Evolutionary conservation across 2,329 filamentous ascomycete genomes (phyloP).

Genomic region (Ilyonectria destructans): DNA sequence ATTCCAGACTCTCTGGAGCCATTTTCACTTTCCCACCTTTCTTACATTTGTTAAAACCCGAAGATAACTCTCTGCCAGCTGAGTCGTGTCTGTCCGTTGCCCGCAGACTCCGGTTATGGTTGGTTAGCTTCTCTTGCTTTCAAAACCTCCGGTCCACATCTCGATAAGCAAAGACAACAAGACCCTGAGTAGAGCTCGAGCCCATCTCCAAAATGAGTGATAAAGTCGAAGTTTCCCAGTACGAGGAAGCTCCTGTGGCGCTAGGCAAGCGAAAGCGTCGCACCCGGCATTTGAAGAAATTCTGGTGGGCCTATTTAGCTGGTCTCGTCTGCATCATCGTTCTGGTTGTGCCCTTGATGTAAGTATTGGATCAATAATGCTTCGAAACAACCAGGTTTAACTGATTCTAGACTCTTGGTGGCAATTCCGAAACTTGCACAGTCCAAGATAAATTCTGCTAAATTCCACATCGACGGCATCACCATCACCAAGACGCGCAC

Average conservation of each 20-base stretch:
- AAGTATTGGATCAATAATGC: not conserved
- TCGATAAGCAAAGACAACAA: not conserved
- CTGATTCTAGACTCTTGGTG: conserved; percentile 7
- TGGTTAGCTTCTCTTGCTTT: not conserved
- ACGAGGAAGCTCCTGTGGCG: not conserved
- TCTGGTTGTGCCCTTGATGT: conserved; percentile 15
- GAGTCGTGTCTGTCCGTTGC: not conserved
- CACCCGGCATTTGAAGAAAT: not conserved
- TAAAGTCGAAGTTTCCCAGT: not conserved
- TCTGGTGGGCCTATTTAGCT: conserved; percentile 14
- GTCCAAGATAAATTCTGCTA: conserved; percentile 13
- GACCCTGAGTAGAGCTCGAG: not conserved
- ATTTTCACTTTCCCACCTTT: not conserved
- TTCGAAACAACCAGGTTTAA: not conserved
- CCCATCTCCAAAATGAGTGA: not conserved
- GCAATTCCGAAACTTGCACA: conserved; percentile 17
- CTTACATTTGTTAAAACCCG: not conserved
- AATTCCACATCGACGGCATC: conserved; percentile 7
- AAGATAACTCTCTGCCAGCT: not conserved
- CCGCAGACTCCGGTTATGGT: not conserved
- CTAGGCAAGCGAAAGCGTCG: not conserved
- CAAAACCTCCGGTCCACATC: not conserved
- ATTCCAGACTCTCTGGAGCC: not conserved
- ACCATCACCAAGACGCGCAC: not conserved
- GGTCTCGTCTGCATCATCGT: conserved; percentile 12